A percentile compares a stretch with the other conserved stretches of the same genome.
phyloP scores from a whole-genome alignment of 306 rosid genomes.

The Vicia faba region DNA sequence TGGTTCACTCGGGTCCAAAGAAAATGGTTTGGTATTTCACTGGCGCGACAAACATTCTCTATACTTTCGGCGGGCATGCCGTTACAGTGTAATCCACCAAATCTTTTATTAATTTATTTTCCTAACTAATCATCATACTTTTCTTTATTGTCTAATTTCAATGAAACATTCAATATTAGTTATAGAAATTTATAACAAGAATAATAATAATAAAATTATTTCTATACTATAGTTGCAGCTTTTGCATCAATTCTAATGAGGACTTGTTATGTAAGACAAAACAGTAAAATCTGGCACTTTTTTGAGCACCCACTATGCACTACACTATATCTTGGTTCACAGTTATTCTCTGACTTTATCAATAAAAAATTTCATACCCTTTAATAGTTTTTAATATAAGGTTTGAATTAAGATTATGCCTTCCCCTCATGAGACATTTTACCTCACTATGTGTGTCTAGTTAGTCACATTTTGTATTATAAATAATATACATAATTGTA shows the following conservation, averaged over 20 bases:
- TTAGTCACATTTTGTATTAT: neutral
- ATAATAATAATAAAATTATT: neutral
- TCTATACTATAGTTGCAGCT: conserved; percentile 44
- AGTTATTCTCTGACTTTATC: conserved; percentile 31
- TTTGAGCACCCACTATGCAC: conserved; percentile 25
- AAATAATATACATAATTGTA: neutral
- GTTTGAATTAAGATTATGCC: conserved; percentile 32
- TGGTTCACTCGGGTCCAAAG: conserved; percentile 77
- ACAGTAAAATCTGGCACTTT: conserved; percentile 42
- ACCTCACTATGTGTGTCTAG: conserved; percentile 2
- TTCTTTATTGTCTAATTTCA: conserved; percentile 45
- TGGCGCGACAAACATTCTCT: conserved; percentile 93
- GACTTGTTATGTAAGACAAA: conserved; percentile 46
- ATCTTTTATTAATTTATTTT: conserved; percentile 10
- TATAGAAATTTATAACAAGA: conserved; percentile 35
- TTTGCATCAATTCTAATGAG: conserved; percentile 50
- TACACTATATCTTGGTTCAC: conserved; percentile 37
- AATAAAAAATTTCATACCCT: conserved; percentile 21
- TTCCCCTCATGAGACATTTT: conserved; percentile 11
- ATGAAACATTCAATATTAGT: conserved; percentile 32
- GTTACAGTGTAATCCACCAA: conserved; percentile 77
- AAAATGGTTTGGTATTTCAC: conserved; percentile 82
- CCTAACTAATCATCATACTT: conserved; percentile 39
- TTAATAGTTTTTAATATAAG: neutral
- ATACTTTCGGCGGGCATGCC: conserved; percentile 99